Conservation (phyloP, 2,329 filamentous ascomycete species). For the Iodosphaeria phyllophila region DNA sequence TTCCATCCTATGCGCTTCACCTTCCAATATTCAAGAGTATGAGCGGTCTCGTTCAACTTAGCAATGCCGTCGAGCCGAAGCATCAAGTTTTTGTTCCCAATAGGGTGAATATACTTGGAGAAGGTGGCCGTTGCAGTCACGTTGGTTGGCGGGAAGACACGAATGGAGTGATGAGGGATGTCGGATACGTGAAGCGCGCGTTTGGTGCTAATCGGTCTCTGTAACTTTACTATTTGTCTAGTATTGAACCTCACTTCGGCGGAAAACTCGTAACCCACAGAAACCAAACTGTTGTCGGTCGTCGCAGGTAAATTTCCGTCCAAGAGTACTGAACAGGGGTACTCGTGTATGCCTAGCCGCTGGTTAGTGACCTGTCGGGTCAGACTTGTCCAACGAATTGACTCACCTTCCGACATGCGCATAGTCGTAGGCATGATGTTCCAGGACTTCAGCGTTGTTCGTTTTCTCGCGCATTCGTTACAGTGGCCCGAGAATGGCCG, state of each 20-base stretch:
- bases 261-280: slow-evolving; percentile 62
- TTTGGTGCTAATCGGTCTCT: slow-evolving; percentile 52
- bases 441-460: slow-evolving; percentile 63
- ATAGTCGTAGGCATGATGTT: slow-evolving; percentile 43
- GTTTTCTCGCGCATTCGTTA: slow-evolving; percentile 51
- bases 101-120: slow-evolving; percentile 68
- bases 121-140: slow-evolving; percentile 74
- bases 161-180: slow-evolving; percentile 70
- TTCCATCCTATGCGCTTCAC: slow-evolving; percentile 85
- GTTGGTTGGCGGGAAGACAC: slow-evolving; percentile 92
- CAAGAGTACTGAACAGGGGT: slow-evolving; percentile 78
- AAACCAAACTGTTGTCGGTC: slow-evolving; percentile 53
- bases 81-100: slow-evolving; percentile 60
- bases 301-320: slow-evolving; percentile 72
- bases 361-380: slow-evolving; percentile 6
- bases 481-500: slow-evolving; percentile 69
- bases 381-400: slow-evolving; percentile 2
- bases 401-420: slow-evolving; percentile 24
- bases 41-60: slow-evolving; percentile 44
- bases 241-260: slow-evolving; percentile 44
- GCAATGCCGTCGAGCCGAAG: slow-evolving; percentile 78
- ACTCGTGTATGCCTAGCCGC: slow-evolving; percentile 45
- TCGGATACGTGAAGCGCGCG: slow-evolving; percentile 60
- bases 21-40: slow-evolving; percentile 66
- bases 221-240: slow-evolving; percentile 40